Base-by-base conservation (phyloP, 371 early-diverging fungal species). In the Modicella reniformis region DNA sequence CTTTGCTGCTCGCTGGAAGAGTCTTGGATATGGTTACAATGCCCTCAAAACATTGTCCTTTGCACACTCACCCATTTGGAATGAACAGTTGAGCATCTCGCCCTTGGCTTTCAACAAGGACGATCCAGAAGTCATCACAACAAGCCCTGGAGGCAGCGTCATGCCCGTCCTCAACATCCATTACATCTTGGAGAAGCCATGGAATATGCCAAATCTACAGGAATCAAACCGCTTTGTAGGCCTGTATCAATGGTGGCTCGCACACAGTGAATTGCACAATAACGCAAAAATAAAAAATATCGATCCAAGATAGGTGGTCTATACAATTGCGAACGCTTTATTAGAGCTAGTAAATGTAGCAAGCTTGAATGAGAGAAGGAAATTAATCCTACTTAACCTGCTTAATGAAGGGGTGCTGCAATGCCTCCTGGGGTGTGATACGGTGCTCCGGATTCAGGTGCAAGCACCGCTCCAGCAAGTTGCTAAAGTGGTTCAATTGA, bases 371-470 rank as follows among this genome's bases (percentile, higher is more conserved):
- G 19, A 50, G 23, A 29, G 19, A 56, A 28, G 15, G 7, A 19
- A 19, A 50, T 10, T 2, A 17, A 28, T 28, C n/a, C 40, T 67
- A 74, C 81, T 75, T 75, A n/a, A 60, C 37, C 74, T 59, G 68
- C 60, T 77, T 87, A 49, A 96, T 91, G 72, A 97, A 99, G 21
- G 95, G 93, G 70, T 97, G 96, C n/a, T 80, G 62, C 48, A 99
- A 80, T 0, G 98, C 97, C 70, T 98, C 93, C 19, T 85, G 84
- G 2, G 98, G 96, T n/a, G 94, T 92, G 64, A 96, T 87, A 54
- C 99, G 88, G 70, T 94, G 88, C 64, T 92, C 92, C 6, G 99
- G 99, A 75, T 95, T 94, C 57, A 96, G 87, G 30, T 85, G 84
- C 57, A 99, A 82, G 82, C 96, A 91, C 40, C 91, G 88, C 29